phyloP scores from a whole-genome alignment of 345 rosid genomes.

The Aethionema arabicum region DNA sequence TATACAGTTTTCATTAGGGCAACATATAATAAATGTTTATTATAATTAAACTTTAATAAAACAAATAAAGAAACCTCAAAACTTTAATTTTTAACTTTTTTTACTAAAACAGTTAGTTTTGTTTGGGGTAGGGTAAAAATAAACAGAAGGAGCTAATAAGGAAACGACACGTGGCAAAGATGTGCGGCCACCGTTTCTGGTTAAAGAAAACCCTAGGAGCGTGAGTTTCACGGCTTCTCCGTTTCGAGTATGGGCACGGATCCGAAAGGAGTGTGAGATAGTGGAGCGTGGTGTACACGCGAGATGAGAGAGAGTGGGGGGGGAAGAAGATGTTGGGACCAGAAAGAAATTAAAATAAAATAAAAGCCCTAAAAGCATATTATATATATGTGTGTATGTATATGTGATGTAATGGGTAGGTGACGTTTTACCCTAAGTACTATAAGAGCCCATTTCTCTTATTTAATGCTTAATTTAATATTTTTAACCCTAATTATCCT shows the following conservation, averaged over 20 bases:
- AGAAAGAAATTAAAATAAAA: constrained; percentile 12
- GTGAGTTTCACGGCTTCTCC: constrained; percentile 19
- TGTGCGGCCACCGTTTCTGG: constrained; percentile 55
- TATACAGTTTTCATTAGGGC: no score
- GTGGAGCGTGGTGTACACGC: constrained; percentile 28
- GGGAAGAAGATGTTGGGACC: constrained; percentile 14
- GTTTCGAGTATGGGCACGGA: constrained; percentile 31
- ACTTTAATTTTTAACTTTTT: no score
- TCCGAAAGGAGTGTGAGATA: constrained; percentile 23
- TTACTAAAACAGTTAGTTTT: not conserved
- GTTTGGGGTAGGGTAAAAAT: not conserved
- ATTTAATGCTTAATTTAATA: constrained; percentile 11
- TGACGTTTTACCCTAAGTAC: constrained; percentile 36
- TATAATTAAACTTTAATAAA: no score
- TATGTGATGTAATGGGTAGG: constrained; percentile 36
- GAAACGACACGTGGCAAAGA: constrained; percentile 38
- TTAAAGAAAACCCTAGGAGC: constrained; percentile 55
- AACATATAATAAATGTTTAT: no score
- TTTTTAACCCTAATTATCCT: constrained; percentile 33
- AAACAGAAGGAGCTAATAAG: constrained; percentile 24
- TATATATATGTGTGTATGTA: constrained; percentile 3
- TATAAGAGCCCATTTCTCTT: constrained; percentile 33
- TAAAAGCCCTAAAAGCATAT: constrained; percentile 41
- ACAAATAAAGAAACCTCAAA: no score
- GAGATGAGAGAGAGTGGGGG: not conserved